Evolutionary conservation across 768 basidiomycete genomes (phyloP).

Genomic region (Sporobolomyces pararoseus): DNA sequence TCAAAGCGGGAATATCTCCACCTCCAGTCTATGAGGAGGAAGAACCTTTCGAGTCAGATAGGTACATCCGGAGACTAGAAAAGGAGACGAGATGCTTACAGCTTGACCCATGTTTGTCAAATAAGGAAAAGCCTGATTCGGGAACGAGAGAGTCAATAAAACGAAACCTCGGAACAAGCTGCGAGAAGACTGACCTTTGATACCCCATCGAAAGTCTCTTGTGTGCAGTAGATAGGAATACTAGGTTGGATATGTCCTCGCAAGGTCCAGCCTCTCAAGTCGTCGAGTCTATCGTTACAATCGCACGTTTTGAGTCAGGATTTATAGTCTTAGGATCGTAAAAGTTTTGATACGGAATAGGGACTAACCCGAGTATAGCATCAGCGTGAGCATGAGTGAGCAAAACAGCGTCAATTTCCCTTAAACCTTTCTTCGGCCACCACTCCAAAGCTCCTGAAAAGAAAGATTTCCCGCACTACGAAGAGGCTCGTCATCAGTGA

Average conservation of each 20-base stretch:
- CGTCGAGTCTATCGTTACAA: constrained; percentile 59
- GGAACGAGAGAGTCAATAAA: not conserved
- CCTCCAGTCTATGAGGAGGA: constrained; percentile 48
- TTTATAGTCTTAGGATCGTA: too few relatives aligned
- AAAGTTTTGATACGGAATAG: too few relatives aligned
- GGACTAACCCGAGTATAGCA: constrained; percentile 67
- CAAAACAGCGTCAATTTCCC: constrained; percentile 68
- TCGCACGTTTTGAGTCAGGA: too few relatives aligned
- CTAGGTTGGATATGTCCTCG: constrained; percentile 61
- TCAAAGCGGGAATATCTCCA: constrained; percentile 71
- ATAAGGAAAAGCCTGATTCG: constrained; percentile 65
- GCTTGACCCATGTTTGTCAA: constrained; percentile 69
- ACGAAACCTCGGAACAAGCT: not conserved
- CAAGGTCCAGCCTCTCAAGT: constrained; percentile 81
- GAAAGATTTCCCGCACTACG: constrained; percentile 48
- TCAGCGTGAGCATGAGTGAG: constrained; percentile 81
- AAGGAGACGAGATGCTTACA: constrained; percentile 53
- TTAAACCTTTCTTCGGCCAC: constrained; percentile 69
- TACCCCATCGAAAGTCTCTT: constrained; percentile 64
- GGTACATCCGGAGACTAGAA: not conserved
- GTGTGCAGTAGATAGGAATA: constrained; percentile 71
- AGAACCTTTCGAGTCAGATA: not conserved
- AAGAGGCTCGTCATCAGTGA: not conserved
- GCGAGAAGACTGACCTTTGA: constrained; percentile 49
- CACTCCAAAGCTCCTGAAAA: constrained; percentile 50